Base-by-base conservation (phyloP, 1,139 yeast species). In the Scheffersomyces segobiensis region DNA sequence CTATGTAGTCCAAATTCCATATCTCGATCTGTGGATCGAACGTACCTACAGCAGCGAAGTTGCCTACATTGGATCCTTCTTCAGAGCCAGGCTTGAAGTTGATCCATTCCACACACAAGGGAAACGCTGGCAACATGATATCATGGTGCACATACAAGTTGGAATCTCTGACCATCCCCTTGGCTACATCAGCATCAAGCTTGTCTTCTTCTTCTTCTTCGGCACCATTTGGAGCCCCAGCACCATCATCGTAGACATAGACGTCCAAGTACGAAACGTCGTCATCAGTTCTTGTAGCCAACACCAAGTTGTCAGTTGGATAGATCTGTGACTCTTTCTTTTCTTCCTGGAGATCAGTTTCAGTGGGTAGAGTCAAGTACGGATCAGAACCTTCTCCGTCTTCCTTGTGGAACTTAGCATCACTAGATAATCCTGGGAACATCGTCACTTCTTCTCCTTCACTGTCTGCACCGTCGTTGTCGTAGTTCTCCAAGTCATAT, bases 11-110 rank as follows among this genome's bases (percentile, higher is more conserved):
- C 67, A 95, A 80, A 75, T 95, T 92, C 99, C 99, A 96, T 61
- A 95, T 83, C 75, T 95, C 99, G 73, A 95, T 95, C 70, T 91
- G 96, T 49, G 99, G 99, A 67, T 95, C 99, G 73, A 95, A 93
- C 0, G 99, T 91, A 71, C 99, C 98, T 62, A 95, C 82, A 17
- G 99, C 99, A 1, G 97, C 98, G 74, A 91, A 92, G 72, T 93
- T 95, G 10, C 97, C 98, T 50, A 87, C 78, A 61, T 84, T 82
- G 47, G 71, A 72, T 51, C 72, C 66, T n/a, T 69, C 77, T 46
- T 71, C 76, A 48, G 73, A 65, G 10, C 81, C 82, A 46, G 93
- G 92, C 64, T 82, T 83, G 72, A 84, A 90, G 73, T 92, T 90
- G 62, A 95, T 75, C 98, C 99, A 93, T 74, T 96, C 99, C 47